Conservation (phyloP, 306 rosid species). For the Cercis canadensis region DNA sequence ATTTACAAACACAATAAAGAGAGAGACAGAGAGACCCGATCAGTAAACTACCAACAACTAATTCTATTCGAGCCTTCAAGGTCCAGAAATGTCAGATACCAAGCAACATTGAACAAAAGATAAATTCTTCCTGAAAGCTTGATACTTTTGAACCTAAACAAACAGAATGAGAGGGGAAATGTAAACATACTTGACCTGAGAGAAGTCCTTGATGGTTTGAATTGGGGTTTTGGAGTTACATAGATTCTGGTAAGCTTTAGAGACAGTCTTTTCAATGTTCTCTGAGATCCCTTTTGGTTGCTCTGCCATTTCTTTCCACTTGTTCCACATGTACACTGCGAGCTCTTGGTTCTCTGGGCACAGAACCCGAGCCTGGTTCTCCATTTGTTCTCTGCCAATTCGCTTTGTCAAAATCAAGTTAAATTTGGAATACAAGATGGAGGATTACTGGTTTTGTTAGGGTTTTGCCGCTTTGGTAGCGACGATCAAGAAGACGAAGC, state of each 20-base stretch:
- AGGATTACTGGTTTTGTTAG: neutral
- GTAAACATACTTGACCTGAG: conserved; percentile 70
- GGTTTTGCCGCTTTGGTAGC: conserved; percentile 20
- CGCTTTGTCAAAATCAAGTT: conserved; percentile 1
- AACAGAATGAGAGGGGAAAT: neutral
- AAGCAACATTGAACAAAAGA: neutral
- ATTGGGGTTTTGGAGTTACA: conserved; percentile 70
- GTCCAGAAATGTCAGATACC: neutral
- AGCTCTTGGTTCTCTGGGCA: conserved; percentile 72
- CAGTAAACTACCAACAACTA: conserved; percentile 12
- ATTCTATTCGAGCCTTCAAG: conserved; percentile 3
- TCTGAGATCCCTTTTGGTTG: conserved; percentile 75
- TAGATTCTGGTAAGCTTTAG: conserved; percentile 78
- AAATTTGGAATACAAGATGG: neutral
- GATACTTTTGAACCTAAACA: neutral
- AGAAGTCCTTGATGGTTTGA: conserved; percentile 72
- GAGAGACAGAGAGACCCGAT: neutral
- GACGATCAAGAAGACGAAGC: conserved; percentile 2
- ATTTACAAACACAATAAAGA: conserved; percentile 22
- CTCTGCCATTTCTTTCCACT: conserved; percentile 75
- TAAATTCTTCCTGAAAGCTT: neutral
- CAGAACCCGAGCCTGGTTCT: conserved; percentile 50
- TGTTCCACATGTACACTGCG: conserved; percentile 60
- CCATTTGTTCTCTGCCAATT: conserved; percentile 44
- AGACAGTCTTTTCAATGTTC: conserved; percentile 67